These are phyloP conservation scores for Curvularia eragrostidis DNA, from an alignment of 2,329 filamentous ascomycete species.

Conservation along the genomic window DNA sequence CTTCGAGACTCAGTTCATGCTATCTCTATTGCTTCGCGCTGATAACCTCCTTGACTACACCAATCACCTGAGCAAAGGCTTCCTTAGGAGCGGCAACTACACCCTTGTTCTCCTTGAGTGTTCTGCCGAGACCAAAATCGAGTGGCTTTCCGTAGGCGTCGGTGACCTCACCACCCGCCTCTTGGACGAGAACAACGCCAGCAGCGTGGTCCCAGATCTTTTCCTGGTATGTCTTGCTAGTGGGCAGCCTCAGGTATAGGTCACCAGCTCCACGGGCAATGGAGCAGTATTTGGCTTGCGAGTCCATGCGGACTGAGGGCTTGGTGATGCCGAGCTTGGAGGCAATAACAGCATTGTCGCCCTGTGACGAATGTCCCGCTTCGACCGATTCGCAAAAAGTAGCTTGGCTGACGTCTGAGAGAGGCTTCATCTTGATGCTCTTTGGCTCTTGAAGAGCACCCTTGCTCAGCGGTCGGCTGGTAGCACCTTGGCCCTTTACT, in stretches of 20 bases:
- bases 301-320: constrained; percentile 94
- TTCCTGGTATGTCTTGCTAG: constrained; percentile 87
- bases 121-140: constrained; percentile 86
- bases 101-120: constrained; percentile 88
- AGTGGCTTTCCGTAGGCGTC: constrained; percentile 85
- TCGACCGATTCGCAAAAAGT: constrained; percentile 98
- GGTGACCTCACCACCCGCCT: constrained; percentile 90
- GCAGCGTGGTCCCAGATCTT: constrained; percentile 99
- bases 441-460: constrained; percentile 63
- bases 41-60: constrained; percentile 82
- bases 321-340: constrained; percentile 83
- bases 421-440: constrained; percentile 78
- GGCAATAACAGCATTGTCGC: constrained; percentile 85
- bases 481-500: constrained; percentile 78
- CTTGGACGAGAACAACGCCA: constrained; percentile 90
- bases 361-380: constrained; percentile 87
- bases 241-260: constrained; percentile 88
- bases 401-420: constrained; percentile 76
- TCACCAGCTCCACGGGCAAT: constrained; percentile 94
- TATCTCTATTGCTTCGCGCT: constrained; percentile 35
- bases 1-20: not conserved
- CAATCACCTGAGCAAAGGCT: constrained; percentile 77
- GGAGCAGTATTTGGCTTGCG: constrained; percentile 95
- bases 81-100: constrained; percentile 84
- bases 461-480: constrained; percentile 73